These are phyloP conservation scores for Nephelium lappaceum DNA, from an alignment of 345 rosid genomes.

Conservation along the genomic window DNA sequence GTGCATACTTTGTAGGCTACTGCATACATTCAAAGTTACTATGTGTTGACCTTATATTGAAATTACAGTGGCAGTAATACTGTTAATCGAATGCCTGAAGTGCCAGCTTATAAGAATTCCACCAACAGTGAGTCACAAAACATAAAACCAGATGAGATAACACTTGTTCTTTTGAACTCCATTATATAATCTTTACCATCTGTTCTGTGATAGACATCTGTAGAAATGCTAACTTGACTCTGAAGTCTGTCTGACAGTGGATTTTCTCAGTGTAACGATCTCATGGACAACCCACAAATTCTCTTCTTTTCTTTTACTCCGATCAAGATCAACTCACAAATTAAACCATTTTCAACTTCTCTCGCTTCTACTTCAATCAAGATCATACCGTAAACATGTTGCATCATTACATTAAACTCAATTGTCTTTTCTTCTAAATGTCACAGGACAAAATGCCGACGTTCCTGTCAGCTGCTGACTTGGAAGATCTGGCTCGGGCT, in stretches of 20 bases:
- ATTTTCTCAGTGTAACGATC: too few species aligned
- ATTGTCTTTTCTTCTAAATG: not conserved
- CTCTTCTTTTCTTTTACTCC: too few species aligned
- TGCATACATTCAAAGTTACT: not conserved
- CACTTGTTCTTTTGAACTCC: not conserved
- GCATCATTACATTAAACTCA: not conserved
- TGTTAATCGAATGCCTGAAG: not conserved
- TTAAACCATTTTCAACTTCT: too few species aligned
- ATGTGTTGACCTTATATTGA: too few species aligned
- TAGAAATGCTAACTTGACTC: not conserved
- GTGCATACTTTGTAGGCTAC: not conserved
- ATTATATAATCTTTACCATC: not conserved
- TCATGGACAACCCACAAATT: too few species aligned
- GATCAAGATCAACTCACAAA: too few species aligned
- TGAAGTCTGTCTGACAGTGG: not conserved
- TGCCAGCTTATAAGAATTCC: not conserved
- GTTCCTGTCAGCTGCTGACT: conserved; percentile 28
- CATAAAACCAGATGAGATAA: not conserved
- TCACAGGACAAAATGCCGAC: conserved; percentile 22
- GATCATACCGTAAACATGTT: conserved; percentile 29
- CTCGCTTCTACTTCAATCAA: too few species aligned
- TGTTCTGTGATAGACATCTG: not conserved
- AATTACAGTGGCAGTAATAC: not conserved
- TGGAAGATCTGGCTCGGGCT: conserved; percentile 26
- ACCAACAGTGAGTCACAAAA: not conserved